Base-by-base conservation (phyloP, 1,284 basidiomycete species). In the Tilletiaria anomala region DNA sequence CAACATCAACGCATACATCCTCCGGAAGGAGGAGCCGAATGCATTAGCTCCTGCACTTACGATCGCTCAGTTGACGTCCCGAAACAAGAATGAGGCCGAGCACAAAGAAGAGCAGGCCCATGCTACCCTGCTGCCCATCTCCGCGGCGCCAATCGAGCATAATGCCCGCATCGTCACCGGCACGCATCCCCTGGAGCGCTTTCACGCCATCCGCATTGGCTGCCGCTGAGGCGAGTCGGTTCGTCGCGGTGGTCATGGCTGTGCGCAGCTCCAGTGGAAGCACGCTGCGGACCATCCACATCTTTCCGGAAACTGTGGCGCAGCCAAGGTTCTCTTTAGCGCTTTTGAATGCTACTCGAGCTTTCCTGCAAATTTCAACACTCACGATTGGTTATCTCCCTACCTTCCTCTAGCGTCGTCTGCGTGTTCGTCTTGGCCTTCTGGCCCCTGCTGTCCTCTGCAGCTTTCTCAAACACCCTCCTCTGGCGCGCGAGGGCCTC, bases 81-180 rank as follows among this genome's bases (percentile, higher is more conserved):
- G 59, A 65, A 41, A 67, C 57, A 20, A 68, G 51, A 15, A 68
- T 65, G 24, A 68, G 42, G 8, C 56, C 58, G 3, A 68, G 45
- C 1, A 68, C 45, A 18, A 65, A 38, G 18, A 58, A 63, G 5
- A 67, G 39, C 2, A 68, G 43, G 5, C 64, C 65, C 47, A 58
- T 58, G 31, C 49, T 48, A 15, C 53, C 59, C 15, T 45, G 47
- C 36, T 62, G 57, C 5, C 43, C 47, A 32, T 54, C 51, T 2
- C 53, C 51, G n/a, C 32, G 16, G 5, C 43, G 19, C 55, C 55
- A 57, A 36, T 57, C 53, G 2, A 57, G 14, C 24, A 48, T 12
- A 2, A 32, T 14, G 16, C 33, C 17, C 18, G 24, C n/a, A 16
- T 16, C 17, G 18, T 8, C 20, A 8, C 6, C 4, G 12, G 11